These are phyloP conservation scores for Conoideocrella luteorostrata DNA, from an alignment of 2,329 filamentous ascomycete species.

Conservation along the genomic window DNA sequence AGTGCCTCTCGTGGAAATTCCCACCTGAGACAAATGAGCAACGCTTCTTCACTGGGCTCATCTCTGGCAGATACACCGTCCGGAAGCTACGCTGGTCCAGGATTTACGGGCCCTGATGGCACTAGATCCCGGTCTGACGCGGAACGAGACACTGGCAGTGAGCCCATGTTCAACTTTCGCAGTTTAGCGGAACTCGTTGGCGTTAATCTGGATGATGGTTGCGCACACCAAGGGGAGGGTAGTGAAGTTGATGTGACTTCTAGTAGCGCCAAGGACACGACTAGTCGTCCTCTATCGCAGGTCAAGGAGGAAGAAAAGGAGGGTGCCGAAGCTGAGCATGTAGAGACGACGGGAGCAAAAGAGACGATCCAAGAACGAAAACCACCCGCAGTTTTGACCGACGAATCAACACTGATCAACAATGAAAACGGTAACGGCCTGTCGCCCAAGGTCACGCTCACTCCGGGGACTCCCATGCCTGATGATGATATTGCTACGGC, in stretches of 20 bases:
- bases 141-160: constrained; percentile 48
- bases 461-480: constrained; percentile 35
- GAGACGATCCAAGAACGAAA: not conserved
- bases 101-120: constrained; percentile 26
- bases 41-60: constrained; percentile 75
- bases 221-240: constrained; percentile 24
- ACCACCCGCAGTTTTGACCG: not conserved
- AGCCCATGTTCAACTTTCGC: constrained; percentile 87
- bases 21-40: constrained; percentile 77
- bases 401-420: constrained; percentile 8
- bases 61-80: constrained; percentile 63
- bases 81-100: constrained; percentile 40
- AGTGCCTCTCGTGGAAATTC: constrained; percentile 56
- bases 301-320: constrained; percentile 32
- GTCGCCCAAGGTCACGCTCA: constrained; percentile 9
- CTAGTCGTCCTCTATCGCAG: constrained; percentile 26
- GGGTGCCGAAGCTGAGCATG: constrained; percentile 24
- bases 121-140: constrained; percentile 41
- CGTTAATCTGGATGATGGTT: constrained; percentile 46
- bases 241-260: constrained; percentile 19
- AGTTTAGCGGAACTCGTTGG: constrained; percentile 82
- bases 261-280: constrained; percentile 11
- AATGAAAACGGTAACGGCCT: not conserved
- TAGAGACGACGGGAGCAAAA: constrained; percentile 16
- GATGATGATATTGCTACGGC: constrained; percentile 22